Evolutionary conservation across 2,329 filamentous ascomycete genomes (phyloP), one percentile per base, ranked within the genome.

Genomic region (Aquanectria penicillioides): DNA sequence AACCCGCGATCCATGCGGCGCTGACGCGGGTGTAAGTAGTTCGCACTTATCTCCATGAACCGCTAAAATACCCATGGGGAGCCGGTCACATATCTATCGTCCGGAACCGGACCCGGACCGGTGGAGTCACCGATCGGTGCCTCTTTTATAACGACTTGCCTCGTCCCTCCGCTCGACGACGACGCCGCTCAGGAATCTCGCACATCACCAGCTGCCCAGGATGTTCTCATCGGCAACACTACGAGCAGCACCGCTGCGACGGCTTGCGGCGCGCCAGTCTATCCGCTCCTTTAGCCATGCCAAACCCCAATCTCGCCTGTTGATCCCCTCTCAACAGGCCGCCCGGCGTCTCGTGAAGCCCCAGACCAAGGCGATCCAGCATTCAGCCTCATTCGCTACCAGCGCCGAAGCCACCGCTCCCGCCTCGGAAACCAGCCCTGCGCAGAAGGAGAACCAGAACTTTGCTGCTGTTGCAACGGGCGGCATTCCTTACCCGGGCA

Each of bases 401-500:
- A 65, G 57, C 13, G 44, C 64, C 17, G 66, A 65, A 18, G 66
- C 64, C 17, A 47, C 56, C 7, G 60, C 51, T 11, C 53, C 57
- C 6, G 22, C 54, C 12, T 36, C 60, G 9, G 50, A 46, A 11
- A 15, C 23, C 12, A 10, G 43, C 9, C 20, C 43, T 5, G 12
- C 37, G 2, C 59, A 59, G 29, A 52, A 57, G 6, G 57, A 56
- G 18, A 70, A 69, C 48, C 43, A 63, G 22, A 66, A 67, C 63
- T 68, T 70, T 47, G 66, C 68, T 2, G 68, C 68, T 22, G 63
- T 70, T 38, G 63, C 66, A 23, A 73, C 71, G 2, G 71, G 72
- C 1, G 72, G 72, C 13, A 72, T 71, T 11, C 62, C 64, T 1
- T 69, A 84, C 22, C 75, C 78, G 10, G 82, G 84, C 8, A 86